Base-by-base conservation (phyloP, 2,329 filamentous ascomycete species). In the Aspergillus pseudoterreus region DNA sequence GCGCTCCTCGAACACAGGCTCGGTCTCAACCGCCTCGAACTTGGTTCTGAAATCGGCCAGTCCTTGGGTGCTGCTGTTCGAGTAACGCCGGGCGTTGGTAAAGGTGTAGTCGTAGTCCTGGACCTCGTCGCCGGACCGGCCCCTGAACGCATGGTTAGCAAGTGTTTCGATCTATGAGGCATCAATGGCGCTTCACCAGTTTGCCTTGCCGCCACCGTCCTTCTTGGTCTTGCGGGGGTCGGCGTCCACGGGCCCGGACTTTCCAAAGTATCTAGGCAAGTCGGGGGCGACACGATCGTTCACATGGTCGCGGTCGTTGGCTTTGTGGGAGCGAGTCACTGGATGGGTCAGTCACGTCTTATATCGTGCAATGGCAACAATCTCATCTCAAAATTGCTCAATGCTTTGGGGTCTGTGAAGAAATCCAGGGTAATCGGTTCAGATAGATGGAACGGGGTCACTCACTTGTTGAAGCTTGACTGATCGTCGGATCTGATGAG, bases 311-410 rank as follows among this genome's bases (percentile, higher is more conserved):
- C 92, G 92, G 75, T 95, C 90, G 77, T 91, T 95, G 79, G 81
- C 83, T 81, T 97, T 99, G 84, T 92, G 90, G 60, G 92, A 95
- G 72, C 94, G 92, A 78, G 94, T 96, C 92, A 99, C 92, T 96
- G 11, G 2, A 42, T 38, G 27, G 27, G 27, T 30, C 8, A 30
- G 27, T 30, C 27, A 30, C 6, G 8, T 11, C 4, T 11, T 30
- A 9, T 10, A 30, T 6, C 3, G 27, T 11, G 8, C 27, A 30
- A 30, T 30, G 3, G 2, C 27, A 11, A 30, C 27, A 10, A 8
- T 30, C 27, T 11, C 27, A 30, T 30, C 27, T 11, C 27, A 30
- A 11, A 4, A 9, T 30, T 30, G 6, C 10, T 30, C 27, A 30
- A 11, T 30, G 27, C 8, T 30, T 22, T 22, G 22, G 22, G 22